Percentiles rank a stretch among this genome's conserved stretches.
Evolutionary conservation across 345 rosid species (phyloP).

Genomic region (Eucalyptus globulus): DNA sequence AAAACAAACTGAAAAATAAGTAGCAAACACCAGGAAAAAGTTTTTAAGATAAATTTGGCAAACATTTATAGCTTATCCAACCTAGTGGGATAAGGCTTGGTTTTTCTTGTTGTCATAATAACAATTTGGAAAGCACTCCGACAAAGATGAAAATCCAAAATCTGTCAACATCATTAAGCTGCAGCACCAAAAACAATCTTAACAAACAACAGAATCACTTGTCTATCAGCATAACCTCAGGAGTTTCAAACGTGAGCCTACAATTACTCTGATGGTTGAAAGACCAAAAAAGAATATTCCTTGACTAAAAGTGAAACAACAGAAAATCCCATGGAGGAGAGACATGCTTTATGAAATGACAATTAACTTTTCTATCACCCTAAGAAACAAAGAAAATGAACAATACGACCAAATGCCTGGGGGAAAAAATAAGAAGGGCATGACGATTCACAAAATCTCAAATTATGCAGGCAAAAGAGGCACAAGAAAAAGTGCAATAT

Average conservation of each 20-base stretch:
- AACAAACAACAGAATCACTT: neutral
- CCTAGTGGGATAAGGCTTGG: neutral
- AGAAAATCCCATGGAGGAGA: neutral
- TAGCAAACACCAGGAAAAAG: neutral
- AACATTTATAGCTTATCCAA: neutral
- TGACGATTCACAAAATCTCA: neutral
- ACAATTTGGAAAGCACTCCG: neutral
- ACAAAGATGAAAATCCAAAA: neutral
- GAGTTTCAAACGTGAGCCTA: neutral
- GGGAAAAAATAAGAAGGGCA: too few relatives aligned
- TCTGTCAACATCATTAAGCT: fast-evolving
- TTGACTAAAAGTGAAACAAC: neutral
- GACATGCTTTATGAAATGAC: neutral
- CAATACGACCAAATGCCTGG: neutral
- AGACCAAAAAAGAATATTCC: neutral
- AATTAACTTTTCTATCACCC: neutral
- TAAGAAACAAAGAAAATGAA: neutral
- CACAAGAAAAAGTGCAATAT: neutral
- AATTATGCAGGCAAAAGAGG: neutral
- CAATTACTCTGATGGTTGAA: neutral
- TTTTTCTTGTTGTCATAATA: neutral
- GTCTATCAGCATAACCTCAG: neutral
- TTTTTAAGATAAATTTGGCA: neutral
- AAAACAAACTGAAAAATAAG: neutral
- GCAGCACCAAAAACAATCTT: neutral